Conservation (phyloP, 2,329 filamentous ascomycete species). For the Aphanocladium album region DNA sequence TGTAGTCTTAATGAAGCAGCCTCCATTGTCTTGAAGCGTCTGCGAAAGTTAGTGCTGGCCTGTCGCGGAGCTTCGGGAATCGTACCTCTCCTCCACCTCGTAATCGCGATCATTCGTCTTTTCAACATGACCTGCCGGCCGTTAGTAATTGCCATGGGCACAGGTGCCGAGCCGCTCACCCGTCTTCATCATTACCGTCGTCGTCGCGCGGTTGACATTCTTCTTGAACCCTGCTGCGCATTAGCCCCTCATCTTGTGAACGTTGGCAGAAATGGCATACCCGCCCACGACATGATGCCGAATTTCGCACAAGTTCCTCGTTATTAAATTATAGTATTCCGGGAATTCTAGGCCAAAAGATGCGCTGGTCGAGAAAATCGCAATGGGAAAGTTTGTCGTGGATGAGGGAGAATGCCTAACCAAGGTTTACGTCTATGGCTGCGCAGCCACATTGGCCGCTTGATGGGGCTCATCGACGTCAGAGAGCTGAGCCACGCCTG, state of each 20-base stretch:
- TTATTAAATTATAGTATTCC: not conserved
- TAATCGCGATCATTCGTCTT: constrained; percentile 98
- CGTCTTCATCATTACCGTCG: constrained; percentile 99
- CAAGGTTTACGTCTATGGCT: constrained; percentile 8
- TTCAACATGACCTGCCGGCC: constrained; percentile 75
- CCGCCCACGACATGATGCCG: constrained; percentile 64
- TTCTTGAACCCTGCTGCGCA: constrained; percentile 55
- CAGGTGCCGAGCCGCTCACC: constrained; percentile 42
- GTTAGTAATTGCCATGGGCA: constrained; percentile 14
- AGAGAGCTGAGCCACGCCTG: constrained; percentile 9
- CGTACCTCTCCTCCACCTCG: constrained; percentile 87
- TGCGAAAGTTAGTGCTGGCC: constrained; percentile 33
- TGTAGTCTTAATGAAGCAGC: constrained; percentile 85
- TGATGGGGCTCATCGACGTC: constrained; percentile 13
- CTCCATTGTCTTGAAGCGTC: constrained; percentile 97
- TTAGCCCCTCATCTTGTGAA: constrained; percentile 28
- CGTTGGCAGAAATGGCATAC: constrained; percentile 35
- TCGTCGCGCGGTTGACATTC: constrained; percentile 97
- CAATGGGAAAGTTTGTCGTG: not conserved
- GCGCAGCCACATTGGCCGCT: constrained; percentile 12
- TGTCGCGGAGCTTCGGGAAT: constrained; percentile 7
- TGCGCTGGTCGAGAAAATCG: not conserved
- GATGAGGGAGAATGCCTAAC: constrained; percentile 7
- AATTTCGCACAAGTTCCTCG: constrained; percentile 9
- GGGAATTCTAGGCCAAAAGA: not conserved